Base-by-base conservation (phyloP, 306 rosid species). In the Rosa chinensis region DNA sequence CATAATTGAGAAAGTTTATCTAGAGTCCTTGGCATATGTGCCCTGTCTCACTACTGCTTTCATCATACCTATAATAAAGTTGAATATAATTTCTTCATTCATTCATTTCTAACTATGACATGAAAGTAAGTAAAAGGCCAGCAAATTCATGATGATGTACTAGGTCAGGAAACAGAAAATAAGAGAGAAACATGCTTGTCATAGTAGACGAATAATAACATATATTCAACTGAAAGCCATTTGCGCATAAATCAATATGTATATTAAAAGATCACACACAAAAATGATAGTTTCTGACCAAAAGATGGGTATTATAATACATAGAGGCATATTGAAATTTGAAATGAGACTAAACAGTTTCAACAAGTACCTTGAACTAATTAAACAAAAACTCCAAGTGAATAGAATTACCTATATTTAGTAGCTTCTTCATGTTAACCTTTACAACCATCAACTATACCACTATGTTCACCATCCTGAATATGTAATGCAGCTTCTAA, bases 321-420 rank as follows among this genome's bases (percentile, higher is more conserved):
- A 74, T 76, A 77, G 37, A 32, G 79, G 83, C 69, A 61, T 78
- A 56, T 42, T 76, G 28, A 61, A 75, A 86, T 52, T 42, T 76
- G 28, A 61, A 75, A 86, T 52, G 71, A 73, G 73, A 82, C 68
- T 39, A 73, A 79, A 74, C 75, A 79, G 78, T 70, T 64, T 56
- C 73, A 77, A 74, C 63, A 77, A 84, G 62, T 53, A 86, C 70
- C 73, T 80, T 75, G 82, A 82, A 84, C 74, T 69, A 39, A 71
- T 70, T 44, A 64, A 70, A 76, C 68, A 39, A 53, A 23, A 53
- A 28, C 62, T 74, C 71, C 75, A 64, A 53, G 75, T 75, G 68
- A 21, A 70, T 62, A 79, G 21, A 71, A 63, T 63, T 75, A 55
- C 75, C 73, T 79, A 16, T 75, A 69, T 43, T 76, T 68, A 39